Evolutionary conservation across 257 asterid genomes (phyloP), one percentile per base, ranked within the genome.

Genomic region (Galeopsis tetrahit): DNA sequence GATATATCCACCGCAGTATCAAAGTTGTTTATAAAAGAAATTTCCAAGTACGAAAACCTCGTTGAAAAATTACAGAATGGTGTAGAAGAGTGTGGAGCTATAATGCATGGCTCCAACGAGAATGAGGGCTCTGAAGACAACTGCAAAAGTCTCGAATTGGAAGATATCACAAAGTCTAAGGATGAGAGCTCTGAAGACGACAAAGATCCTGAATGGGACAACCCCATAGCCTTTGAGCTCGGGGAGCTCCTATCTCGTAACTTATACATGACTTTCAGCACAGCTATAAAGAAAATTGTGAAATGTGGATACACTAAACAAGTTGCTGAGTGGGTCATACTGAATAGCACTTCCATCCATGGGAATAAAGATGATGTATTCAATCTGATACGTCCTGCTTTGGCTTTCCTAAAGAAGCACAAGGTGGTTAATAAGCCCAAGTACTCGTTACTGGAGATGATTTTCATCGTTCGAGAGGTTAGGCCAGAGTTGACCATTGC

Each of bases 381-480:
- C 17, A 89, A 89, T 76, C 82, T 89, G 13, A 86, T 87, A 1
- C 89, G 87, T 49, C 84, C 93, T 63, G 96, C 96, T 70, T 74
- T 87, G 82, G 80, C 85, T 56, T 74, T 88, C 62, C 67, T 90
- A 60, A 76, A 79, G 71, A 75, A 74, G 66, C 83, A 74, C 77
- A 79, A 84, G 76, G 85, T 78, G 70, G 21, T 74, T 3, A 77
- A 65, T 55, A 68, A 68, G 14, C 71, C 81, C 2, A 77, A 72
- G 77, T 71, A 66, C 58, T 68, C 80, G 6, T 64, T 94, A 60
- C 70, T 88, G 40, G 99, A 94, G 86, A 94, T 94, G 97, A 63
- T 91, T 66, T 81, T 80, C 43, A 89, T 88, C 39, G 80, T 94
- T 70, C 85, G 88, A 71, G 96, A 88, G 81, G 84, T 89, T 74